These are phyloP conservation scores for Trichoderma asperelloides DNA, from an alignment of 495 filamentous ascomycete species.

Conservation along the genomic window DNA sequence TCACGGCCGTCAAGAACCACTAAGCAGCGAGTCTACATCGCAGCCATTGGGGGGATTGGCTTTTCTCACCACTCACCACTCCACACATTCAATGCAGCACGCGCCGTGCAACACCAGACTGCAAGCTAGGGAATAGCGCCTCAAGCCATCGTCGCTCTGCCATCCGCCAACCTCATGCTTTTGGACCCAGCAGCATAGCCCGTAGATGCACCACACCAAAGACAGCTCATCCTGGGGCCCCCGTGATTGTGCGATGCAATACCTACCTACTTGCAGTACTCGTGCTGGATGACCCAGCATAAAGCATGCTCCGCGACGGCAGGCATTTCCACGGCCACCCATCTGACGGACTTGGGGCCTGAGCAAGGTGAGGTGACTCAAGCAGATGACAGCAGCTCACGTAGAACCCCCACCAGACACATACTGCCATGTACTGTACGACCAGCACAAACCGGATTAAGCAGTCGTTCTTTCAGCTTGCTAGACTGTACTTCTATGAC, in stretches of 20 bases:
- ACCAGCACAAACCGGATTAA: background rate
- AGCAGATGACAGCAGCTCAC: background rate
- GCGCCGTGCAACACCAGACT: background rate
- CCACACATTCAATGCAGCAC: background rate
- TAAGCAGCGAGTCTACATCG: background rate
- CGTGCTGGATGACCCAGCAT: background rate
- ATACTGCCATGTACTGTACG: background rate
- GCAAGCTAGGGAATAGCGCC: background rate
- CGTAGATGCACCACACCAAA: slow-evolving; percentile 1
- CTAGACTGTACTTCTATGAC: too few relatives aligned
- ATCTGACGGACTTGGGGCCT: background rate
- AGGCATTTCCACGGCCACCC: background rate
- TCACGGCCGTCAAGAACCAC: background rate
- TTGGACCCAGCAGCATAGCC: background rate
- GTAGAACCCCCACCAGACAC: background rate
- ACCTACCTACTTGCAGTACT: too few relatives aligned
- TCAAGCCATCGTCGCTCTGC: background rate
- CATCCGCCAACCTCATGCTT: background rate
- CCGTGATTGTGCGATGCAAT: background rate
- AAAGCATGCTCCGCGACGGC: background rate
- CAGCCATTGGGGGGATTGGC: background rate
- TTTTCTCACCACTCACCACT: background rate
- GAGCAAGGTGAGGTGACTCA: background rate
- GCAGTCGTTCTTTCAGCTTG: too few relatives aligned
- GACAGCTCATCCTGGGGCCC: background rate